Percentiles rank a stretch among this genome's conserved stretches.
Conservation (phyloP, 352 stramenopile species). For the Globisporangium splendens region DNA sequence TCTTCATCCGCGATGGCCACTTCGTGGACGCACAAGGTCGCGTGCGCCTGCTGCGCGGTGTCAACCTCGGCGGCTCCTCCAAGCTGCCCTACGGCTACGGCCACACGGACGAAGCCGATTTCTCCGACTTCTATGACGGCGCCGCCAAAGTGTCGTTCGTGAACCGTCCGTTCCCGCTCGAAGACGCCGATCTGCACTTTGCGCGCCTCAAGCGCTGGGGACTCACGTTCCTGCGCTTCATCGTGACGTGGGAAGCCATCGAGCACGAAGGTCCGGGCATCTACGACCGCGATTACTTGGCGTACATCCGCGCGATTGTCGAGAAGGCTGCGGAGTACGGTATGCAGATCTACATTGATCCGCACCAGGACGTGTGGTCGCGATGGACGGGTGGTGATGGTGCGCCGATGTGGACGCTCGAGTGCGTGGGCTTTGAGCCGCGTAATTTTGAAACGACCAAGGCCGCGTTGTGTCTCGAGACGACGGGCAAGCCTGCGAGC, state of each 20-base stretch:
- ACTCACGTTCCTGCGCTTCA: slow-evolving; percentile 76
- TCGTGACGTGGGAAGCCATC: slow-evolving; percentile 90
- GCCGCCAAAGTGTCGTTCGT: slow-evolving; percentile 73
- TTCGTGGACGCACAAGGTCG: slow-evolving; percentile 84
- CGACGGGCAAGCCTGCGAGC: slow-evolving; percentile 24
- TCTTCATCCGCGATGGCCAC: slow-evolving; percentile 49
- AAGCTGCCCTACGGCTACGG: slow-evolving; percentile 74
- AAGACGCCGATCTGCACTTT: slow-evolving; percentile 79
- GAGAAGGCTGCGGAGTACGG: slow-evolving; percentile 52
- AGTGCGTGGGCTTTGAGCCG: slow-evolving; percentile 72
- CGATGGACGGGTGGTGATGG: slow-evolving; percentile 89
- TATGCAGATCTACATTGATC: slow-evolving; percentile 89
- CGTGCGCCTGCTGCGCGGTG: slow-evolving; percentile 71
- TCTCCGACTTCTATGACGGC: slow-evolving; percentile 35
- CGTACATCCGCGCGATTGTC: slow-evolving; percentile 68
- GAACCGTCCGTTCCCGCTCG: slow-evolving; percentile 79
- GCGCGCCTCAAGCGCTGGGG: slow-evolving; percentile 75
- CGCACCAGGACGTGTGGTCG: slow-evolving; percentile 91
- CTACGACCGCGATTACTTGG: slow-evolving; percentile 85
- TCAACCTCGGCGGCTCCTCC: slow-evolving; percentile 87
- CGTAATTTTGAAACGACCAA: slow-evolving; percentile 70
- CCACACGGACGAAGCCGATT: slow-evolving; percentile 36
- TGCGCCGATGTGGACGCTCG: slow-evolving; percentile 87
- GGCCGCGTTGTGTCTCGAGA: slow-evolving; percentile 73
- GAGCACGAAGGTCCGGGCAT: slow-evolving; percentile 78